Conservation (phyloP, 371 early-diverging fungal species). For the Lichtheimia hyalospora region DNA sequence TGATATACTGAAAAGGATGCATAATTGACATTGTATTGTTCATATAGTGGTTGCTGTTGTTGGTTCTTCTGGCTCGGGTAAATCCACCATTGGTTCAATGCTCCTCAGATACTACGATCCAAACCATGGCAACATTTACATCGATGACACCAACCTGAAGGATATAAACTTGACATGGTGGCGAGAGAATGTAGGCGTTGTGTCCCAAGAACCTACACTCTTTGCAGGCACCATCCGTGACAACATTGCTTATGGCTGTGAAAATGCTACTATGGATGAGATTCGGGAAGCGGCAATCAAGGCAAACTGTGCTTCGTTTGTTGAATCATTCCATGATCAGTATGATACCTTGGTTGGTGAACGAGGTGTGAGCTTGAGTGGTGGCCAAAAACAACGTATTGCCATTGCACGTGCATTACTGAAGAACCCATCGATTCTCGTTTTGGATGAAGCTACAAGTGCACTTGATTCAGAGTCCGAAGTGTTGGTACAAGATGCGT, state of each 20-base stretch:
- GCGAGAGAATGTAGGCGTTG: constrained; percentile 65
- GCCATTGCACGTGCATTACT: constrained; percentile 78
- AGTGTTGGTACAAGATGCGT: constrained; percentile 60
- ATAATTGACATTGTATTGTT: background rate
- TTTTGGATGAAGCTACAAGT: constrained; percentile 90
- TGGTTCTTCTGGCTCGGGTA: constrained; percentile 74
- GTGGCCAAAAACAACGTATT: constrained; percentile 85
- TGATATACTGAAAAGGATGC: background rate
- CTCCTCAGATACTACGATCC: constrained; percentile 77
- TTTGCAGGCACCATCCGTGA: constrained; percentile 82
- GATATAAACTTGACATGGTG: constrained; percentile 53
- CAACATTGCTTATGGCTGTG: constrained; percentile 72
- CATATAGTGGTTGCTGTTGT: constrained; percentile 50
- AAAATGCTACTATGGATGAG: constrained; percentile 56
- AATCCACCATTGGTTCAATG: constrained; percentile 70
- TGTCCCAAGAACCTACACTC: constrained; percentile 82
- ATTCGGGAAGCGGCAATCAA: constrained; percentile 58
- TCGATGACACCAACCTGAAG: constrained; percentile 62
- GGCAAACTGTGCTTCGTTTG: constrained; percentile 70
- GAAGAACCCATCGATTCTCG: constrained; percentile 69
- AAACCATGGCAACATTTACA: constrained; percentile 41
- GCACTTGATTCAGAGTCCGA: constrained; percentile 78
- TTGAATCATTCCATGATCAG: constrained; percentile 60
- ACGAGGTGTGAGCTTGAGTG: constrained; percentile 70
- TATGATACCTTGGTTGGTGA: constrained; percentile 74